Percentiles rank a stretch among this genome's conserved stretches.
Conservation (phyloP, 805 yeast genomes). For the Spathaspora girioi region DNA sequence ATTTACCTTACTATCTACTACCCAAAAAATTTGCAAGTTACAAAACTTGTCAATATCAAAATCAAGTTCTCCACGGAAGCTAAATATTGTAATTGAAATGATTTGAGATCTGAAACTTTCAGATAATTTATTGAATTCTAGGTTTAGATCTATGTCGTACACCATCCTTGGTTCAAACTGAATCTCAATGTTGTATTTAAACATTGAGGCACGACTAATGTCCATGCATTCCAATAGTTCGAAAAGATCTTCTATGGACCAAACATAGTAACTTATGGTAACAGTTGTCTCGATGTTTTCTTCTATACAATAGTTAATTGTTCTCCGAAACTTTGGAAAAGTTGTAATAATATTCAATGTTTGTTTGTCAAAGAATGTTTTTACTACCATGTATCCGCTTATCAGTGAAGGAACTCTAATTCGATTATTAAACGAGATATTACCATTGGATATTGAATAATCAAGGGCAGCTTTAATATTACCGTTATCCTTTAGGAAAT, state of each 20-base stretch:
- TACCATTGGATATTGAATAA: background rate
- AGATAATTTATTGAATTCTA: background rate
- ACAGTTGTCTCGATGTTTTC: conserved; percentile 3
- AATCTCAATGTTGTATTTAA: conserved; percentile 15
- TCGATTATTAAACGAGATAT: conserved; percentile 12
- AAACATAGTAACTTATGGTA: conserved; percentile 15
- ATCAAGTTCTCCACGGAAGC: conserved; percentile 10
- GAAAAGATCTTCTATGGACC: conserved; percentile 12
- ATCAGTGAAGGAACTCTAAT: conserved; percentile 9
- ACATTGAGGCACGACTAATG: background rate
- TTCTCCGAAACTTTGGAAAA: conserved; percentile 2
- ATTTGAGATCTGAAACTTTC: background rate
- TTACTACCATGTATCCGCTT: conserved; percentile 14
- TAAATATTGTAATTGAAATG: conserved; percentile 7
- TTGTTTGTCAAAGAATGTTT: conserved; percentile 11
- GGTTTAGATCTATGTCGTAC: conserved; percentile 8
- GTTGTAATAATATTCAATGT: conserved; percentile 4
- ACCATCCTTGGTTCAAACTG: conserved; percentile 17
- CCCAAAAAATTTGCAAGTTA: conserved; percentile 13
- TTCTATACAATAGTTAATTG: conserved; percentile 5
- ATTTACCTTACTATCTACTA: conserved; percentile 12
- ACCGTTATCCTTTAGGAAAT: background rate
- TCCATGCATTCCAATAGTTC: conserved; percentile 7
- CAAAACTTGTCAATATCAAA: conserved; percentile 10
- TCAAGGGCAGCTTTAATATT: background rate